These are phyloP conservation scores for Leishmania lainsoni DNA, from an alignment of 208 protist genomes.

Conservation along the genomic window DNA sequence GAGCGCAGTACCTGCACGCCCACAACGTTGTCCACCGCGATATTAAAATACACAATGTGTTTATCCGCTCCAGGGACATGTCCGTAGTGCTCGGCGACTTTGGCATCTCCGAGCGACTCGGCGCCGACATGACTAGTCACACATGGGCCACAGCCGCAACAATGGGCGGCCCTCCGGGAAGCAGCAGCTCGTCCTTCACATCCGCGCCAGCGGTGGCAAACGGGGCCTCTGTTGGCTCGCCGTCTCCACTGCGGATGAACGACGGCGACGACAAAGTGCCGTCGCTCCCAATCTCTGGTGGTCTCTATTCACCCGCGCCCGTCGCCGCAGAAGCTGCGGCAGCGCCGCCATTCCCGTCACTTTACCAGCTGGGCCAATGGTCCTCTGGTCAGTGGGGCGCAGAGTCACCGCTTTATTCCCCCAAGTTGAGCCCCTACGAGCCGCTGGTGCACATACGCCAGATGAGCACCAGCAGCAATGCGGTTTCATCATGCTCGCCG, in stretches of 20 bases:
- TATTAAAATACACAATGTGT: constrained; percentile 92
- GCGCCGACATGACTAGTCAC: constrained; percentile 45
- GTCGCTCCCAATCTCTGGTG: background rate
- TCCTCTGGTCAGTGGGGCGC: background rate
- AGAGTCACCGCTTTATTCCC: constrained; percentile 2
- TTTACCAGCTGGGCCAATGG: constrained; percentile 4
- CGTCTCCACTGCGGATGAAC: constrained; percentile 1
- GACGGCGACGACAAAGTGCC: background rate
- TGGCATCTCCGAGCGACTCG: constrained; percentile 84
- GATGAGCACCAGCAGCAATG: constrained; percentile 1
- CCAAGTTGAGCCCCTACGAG: constrained; percentile 1
- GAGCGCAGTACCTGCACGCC: constrained; percentile 82
- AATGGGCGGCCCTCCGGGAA: background rate
- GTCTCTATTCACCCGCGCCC: background rate
- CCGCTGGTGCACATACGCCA: background rate
- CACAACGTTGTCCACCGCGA: constrained; percentile 86
- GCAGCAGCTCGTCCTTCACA: constrained; percentile 6
- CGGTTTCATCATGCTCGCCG: background rate
- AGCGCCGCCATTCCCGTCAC: background rate
- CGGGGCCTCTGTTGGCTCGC: background rate
- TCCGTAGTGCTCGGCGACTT: constrained; percentile 88
- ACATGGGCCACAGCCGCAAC: constrained; percentile 20
- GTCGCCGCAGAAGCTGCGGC: background rate
- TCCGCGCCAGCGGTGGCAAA: constrained; percentile 5
- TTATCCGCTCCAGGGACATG: constrained; percentile 53